These are phyloP conservation scores for Excoecaria agallocha DNA, from an alignment of 345 rosid genomes.

Conservation along the genomic window DNA sequence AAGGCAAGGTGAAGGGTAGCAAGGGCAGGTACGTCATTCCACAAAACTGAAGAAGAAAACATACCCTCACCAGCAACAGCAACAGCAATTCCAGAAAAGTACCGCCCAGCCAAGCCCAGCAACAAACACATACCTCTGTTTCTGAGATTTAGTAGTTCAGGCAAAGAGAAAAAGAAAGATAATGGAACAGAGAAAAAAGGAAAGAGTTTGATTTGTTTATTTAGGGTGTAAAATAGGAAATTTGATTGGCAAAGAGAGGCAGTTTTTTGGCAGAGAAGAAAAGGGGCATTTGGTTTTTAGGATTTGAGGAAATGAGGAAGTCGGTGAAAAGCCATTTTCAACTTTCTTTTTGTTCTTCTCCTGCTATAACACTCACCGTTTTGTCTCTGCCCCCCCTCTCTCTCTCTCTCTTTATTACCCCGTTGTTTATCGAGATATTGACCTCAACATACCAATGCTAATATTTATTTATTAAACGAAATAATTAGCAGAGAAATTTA, in stretches of 20 bases:
- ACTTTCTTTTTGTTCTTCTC: slow-evolving; percentile 25
- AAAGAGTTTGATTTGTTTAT: neutral
- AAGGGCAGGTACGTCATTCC: slow-evolving; percentile 39
- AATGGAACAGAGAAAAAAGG: neutral
- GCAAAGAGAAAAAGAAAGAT: neutral
- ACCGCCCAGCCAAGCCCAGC: slow-evolving; percentile 18
- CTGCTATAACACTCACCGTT: slow-evolving; percentile 30
- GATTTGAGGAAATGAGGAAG: slow-evolving; percentile 14
- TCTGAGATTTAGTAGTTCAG: slow-evolving; percentile 14
- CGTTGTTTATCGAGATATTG: too few relatives aligned
- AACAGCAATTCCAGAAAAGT: slow-evolving; percentile 30
- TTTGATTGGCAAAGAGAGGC: slow-evolving; percentile 2
- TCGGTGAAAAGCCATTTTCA: slow-evolving; percentile 47
- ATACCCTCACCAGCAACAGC: neutral
- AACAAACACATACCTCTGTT: slow-evolving; percentile 2
- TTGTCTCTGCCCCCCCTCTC: slow-evolving; percentile 27
- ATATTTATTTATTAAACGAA: too few relatives aligned
- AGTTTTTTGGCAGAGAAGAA: neutral
- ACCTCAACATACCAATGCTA: too few relatives aligned
- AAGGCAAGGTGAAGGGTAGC: slow-evolving; percentile 14
- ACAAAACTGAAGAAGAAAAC: slow-evolving; percentile 3
- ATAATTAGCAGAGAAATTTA: too few relatives aligned
- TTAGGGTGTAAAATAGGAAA: slow-evolving; percentile 14
- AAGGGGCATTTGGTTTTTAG: slow-evolving; percentile 11
- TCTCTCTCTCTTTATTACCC: neutral